These are phyloP conservation scores for Salvia hispanica DNA, from an alignment of 257 asterid species.

Conservation along the genomic window DNA sequence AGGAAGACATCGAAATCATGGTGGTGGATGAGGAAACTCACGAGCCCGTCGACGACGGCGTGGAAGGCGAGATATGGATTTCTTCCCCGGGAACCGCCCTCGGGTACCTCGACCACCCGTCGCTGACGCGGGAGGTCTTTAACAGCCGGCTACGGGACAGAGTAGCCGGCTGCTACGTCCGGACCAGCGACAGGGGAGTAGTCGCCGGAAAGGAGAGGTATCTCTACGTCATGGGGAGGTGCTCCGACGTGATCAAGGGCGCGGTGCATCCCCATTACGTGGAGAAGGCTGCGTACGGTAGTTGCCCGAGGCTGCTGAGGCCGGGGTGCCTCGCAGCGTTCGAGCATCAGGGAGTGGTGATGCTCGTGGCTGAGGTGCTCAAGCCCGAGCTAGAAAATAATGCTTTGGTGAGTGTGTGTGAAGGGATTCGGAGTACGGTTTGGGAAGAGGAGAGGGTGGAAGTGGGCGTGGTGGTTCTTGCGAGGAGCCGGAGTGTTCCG, in stretches of 20 bases:
- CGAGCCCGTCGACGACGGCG: constrained; percentile 58
- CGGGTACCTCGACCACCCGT: constrained; percentile 74
- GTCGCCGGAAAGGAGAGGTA: constrained; percentile 57
- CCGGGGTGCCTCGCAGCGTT: constrained; percentile 71
- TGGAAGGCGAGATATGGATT: constrained; percentile 88
- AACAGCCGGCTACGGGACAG: constrained; percentile 40
- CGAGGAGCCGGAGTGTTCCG: constrained; percentile 56
- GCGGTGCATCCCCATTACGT: constrained; percentile 69
- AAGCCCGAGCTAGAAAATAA: constrained; percentile 25
- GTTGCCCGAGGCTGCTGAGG: constrained; percentile 44
- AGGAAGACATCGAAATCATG: constrained; percentile 58
- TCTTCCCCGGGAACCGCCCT: constrained; percentile 75
- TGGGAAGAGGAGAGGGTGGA: constrained; percentile 42
- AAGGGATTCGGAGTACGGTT: constrained; percentile 43
- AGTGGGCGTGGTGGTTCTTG: constrained; percentile 61
- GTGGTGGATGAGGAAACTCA: constrained; percentile 64
- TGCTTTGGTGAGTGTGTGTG: constrained; percentile 42
- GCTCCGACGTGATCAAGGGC: constrained; percentile 52
- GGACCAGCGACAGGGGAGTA: constrained; percentile 76
- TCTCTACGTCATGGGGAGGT: constrained; percentile 63
- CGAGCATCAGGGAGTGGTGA: constrained; percentile 23
- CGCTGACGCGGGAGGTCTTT: constrained; percentile 55
- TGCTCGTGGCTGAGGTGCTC: constrained; percentile 61
- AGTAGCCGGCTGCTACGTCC: constrained; percentile 38
- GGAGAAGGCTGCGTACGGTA: constrained; percentile 57